These are phyloP conservation scores for Penstemon newberryi DNA, from an alignment of 257 asterid genomes.

Conservation along the genomic window DNA sequence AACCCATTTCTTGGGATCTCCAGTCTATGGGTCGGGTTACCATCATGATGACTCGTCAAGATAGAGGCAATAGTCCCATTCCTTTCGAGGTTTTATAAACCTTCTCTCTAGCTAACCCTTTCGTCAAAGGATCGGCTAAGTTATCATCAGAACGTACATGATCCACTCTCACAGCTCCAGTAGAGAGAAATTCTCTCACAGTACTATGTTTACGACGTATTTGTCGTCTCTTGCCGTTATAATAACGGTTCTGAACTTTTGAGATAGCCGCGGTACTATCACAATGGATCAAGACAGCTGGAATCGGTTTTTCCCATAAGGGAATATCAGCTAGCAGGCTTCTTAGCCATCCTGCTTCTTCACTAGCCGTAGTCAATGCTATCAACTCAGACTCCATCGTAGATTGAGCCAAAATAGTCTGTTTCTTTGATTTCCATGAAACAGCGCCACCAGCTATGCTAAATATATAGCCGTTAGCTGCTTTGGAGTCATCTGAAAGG, in stretches of 20 bases:
- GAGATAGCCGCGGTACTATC: background rate
- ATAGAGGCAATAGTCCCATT: no score
- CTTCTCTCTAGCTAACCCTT: slow-evolving; percentile 12
- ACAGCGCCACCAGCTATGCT: background rate
- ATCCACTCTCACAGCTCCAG: slow-evolving; percentile 2
- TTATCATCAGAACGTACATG: background rate
- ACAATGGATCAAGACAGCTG: background rate
- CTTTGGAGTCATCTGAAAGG: slow-evolving; percentile 13
- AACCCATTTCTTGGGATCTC: no score
- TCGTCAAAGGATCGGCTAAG: background rate
- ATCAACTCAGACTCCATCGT: background rate
- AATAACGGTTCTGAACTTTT: background rate
- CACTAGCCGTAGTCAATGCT: background rate
- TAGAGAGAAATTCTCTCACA: background rate
- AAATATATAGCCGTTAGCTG: slow-evolving; percentile 13
- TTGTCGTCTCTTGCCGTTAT: background rate
- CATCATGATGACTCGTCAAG: background rate
- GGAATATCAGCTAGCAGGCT: background rate
- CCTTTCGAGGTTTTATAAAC: background rate
- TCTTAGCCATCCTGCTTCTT: background rate
- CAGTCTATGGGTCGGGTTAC: background rate
- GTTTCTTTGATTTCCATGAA: slow-evolving; percentile 19
- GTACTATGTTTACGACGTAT: background rate
- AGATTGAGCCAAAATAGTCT: background rate
- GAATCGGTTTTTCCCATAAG: background rate